Percentiles rank a stretch among this genome's conserved stretches.
These are phyloP conservation scores for Pyrrhoderma lamaoense DNA, from an alignment of 1,284 basidiomycete genomes.

Conservation along the genomic window DNA sequence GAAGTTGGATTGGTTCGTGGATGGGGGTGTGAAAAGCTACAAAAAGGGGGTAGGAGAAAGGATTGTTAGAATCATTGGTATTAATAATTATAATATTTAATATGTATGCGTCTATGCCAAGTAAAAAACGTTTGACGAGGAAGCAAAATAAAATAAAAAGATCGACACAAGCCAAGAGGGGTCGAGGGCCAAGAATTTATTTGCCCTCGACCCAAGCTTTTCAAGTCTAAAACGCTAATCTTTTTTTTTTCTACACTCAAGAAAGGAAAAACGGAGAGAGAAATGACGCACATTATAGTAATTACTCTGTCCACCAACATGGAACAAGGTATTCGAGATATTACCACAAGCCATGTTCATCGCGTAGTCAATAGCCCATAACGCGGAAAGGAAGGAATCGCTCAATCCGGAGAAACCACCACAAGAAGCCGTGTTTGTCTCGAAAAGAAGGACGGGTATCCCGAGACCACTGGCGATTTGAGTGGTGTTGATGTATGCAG, in stretches of 20 bases:
- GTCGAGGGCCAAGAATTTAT: not conserved
- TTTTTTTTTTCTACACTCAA: too few relatives aligned
- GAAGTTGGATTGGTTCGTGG: conserved; percentile 23
- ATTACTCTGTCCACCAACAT: conserved; percentile 23
- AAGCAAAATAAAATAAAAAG: too few relatives aligned
- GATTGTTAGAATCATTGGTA: not conserved
- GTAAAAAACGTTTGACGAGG: too few relatives aligned
- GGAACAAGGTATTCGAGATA: conserved; percentile 20
- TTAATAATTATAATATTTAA: too few relatives aligned
- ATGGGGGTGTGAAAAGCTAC: conserved; percentile 26
- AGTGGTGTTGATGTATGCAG: conserved; percentile 26
- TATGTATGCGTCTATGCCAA: too few relatives aligned
- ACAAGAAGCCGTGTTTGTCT: conserved; percentile 40
- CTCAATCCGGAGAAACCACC: conserved; percentile 39
- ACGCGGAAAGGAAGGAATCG: conserved; percentile 36
- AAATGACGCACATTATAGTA: conserved; percentile 21
- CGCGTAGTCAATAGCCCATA: conserved; percentile 30
- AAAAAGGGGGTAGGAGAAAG: too few relatives aligned
- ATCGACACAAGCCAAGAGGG: too few relatives aligned
- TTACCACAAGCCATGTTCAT: conserved; percentile 24
- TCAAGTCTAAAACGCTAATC: not conserved
- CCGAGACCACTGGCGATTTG: conserved; percentile 19
- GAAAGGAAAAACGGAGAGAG: too few relatives aligned
- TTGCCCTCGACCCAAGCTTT: too few relatives aligned
- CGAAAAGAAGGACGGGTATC: conserved; percentile 36